These are phyloP conservation scores for Plasmodium fragile DNA, from an alignment of 169 alveolate species.

Conservation along the genomic window DNA sequence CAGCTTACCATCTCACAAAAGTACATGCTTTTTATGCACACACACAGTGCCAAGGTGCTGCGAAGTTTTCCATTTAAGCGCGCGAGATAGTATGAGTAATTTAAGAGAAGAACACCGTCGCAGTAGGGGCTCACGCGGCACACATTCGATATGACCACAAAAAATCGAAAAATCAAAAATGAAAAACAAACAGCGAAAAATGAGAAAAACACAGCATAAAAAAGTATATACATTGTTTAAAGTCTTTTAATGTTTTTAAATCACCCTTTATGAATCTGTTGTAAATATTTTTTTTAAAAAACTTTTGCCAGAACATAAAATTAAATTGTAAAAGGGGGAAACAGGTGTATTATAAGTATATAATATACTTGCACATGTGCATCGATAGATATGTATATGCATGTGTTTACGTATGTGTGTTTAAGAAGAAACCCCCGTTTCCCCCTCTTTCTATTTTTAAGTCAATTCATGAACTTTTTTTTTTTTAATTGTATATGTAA, in stretches of 20 bases:
- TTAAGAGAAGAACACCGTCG: neutral
- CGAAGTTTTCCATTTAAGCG: neutral
- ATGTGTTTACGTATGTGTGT: neutral
- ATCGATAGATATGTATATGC: neutral
- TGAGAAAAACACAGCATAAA: slow-evolving; percentile 4
- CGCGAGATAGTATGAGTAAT: neutral
- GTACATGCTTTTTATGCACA: neutral
- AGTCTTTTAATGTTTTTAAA: slow-evolving; percentile 14
- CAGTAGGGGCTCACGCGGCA: neutral
- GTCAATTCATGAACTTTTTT: neutral
- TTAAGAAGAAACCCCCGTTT: neutral
- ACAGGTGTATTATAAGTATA: neutral
- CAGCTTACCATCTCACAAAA: neutral
- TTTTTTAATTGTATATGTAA: neutral
- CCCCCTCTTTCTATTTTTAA: neutral
- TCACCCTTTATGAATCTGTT: neutral
- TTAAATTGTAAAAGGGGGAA: slow-evolving; percentile 3
- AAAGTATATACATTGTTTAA: neutral
- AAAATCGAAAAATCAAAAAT: neutral
- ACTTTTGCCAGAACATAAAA: slow-evolving; percentile 1
- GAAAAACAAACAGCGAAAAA: slow-evolving; percentile 16
- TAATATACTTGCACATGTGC: neutral
- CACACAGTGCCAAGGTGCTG: neutral
- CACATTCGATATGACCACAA: neutral
- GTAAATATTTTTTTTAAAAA: slow-evolving; percentile 10